Conservation (phyloP, 352 stramenopile species). For the Discostella stelligera region DNA sequence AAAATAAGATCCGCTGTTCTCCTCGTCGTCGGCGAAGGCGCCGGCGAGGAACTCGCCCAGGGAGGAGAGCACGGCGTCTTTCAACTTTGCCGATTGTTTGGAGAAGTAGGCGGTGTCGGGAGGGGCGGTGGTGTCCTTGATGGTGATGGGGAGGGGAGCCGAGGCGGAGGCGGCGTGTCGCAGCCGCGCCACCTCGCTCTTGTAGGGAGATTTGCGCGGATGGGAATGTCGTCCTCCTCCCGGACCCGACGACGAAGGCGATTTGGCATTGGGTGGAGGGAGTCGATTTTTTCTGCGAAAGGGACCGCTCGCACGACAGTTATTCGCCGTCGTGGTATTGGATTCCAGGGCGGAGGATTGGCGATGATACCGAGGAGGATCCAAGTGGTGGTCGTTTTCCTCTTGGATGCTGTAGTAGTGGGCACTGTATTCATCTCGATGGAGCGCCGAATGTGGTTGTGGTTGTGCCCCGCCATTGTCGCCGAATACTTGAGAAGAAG, state of each 20-base stretch:
- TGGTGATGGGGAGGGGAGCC: neutral
- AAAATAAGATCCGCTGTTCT: constrained; percentile 27
- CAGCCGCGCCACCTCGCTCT: constrained; percentile 23
- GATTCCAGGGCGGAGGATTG: constrained; percentile 29
- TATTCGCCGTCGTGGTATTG: neutral
- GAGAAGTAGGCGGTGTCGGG: constrained; percentile 19
- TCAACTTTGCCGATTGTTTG: constrained; percentile 15
- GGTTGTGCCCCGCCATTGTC: neutral
- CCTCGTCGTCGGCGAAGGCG: constrained; percentile 38
- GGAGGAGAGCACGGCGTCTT: constrained; percentile 24
- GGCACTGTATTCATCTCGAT: constrained; percentile 19
- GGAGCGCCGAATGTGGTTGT: constrained; percentile 11
- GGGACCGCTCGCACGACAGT: too few relatives aligned
- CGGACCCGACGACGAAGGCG: neutral
- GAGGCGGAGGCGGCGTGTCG: constrained; percentile 5
- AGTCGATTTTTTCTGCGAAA: neutral
- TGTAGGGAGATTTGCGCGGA: constrained; percentile 33
- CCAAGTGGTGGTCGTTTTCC: neutral
- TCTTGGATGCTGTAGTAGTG: neutral
- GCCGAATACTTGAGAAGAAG: neutral
- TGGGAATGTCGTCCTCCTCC: constrained; percentile 24
- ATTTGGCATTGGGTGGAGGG: neutral
- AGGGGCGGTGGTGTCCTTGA: constrained; percentile 11
- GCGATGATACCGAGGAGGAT: constrained; percentile 28
- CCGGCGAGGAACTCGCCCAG: constrained; percentile 29